Evolutionary conservation across 306 rosid species (phyloP), one percentile per base, ranked within the genome.

Genomic region (Quillaja saponaria): DNA sequence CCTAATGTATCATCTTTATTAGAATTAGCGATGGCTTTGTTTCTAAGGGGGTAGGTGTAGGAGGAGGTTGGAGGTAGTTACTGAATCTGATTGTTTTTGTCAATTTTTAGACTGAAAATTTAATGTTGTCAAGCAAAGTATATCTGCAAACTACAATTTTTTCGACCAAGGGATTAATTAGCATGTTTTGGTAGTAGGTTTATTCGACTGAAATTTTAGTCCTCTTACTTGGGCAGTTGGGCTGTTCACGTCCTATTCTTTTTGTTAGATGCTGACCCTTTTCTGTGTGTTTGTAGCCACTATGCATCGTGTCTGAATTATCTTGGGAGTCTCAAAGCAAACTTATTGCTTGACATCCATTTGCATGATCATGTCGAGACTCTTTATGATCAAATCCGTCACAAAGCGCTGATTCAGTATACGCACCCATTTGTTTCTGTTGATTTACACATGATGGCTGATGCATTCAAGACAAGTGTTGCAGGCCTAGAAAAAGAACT

Each of bases 261-360:
- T 25, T 25, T 25, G 31, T 25, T 25, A 25, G 31, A 25, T 25
- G 4, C 4, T 25, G 31, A 25, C 31, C 31, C 31, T 25, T 60
- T 66, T 28, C 55, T 48, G 28, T 66, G 63, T 67, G 68, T 66
- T 71, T 71, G 82, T 78, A 94, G 99, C 84, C 97, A 68, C 68
- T 94, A 94, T 76, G 99, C 99, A 9, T 90, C 99, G 17, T 94
- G 99, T 74, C 74, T 94, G 81, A 96, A 87, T 49, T 94, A 94
- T 81, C 97, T 94, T 6, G 95, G 86, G 71, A 94, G 85, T 81
- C 97, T 94, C 67, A 94, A 87, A 78, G 85, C 97, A 37, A 90
- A 81, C 64, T 61, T 94, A 68, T 61, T 77, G 40, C 95, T 94
- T 39, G 97, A 94, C 80, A 68, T 89, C 65, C 99, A 94, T 85